These are phyloP conservation scores for Polyporus arcularius DNA, from an alignment of 768 basidiomycete genomes.

Conservation along the genomic window DNA sequence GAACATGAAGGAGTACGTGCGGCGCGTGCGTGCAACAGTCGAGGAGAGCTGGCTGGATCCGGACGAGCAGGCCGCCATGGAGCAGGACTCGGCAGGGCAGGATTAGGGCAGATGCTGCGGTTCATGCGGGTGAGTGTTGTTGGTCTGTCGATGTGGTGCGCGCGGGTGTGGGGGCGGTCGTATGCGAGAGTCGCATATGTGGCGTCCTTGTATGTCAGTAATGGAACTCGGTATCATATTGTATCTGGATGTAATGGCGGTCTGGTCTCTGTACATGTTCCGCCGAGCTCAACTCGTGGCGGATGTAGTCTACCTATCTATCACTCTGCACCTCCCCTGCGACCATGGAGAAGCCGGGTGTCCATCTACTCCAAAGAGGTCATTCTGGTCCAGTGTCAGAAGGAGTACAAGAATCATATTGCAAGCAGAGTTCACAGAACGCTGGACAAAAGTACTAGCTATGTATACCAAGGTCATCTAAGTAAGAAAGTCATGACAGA, in stretches of 20 bases:
- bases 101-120: neutral
- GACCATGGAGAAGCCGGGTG: no score
- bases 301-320: no score
- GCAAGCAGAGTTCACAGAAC: no score
- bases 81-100: slow-evolving; percentile 32
- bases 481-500: no score
- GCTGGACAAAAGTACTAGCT: no score
- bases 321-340: no score
- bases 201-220: neutral
- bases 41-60: slow-evolving; percentile 94
- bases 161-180: neutral
- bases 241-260: neutral
- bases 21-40: slow-evolving; percentile 89
- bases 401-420: no score
- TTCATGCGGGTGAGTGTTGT: neutral
- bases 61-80: slow-evolving; percentile 64
- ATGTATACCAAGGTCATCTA: no score
- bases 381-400: no score
- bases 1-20: slow-evolving; percentile 98
- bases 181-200: neutral
- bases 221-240: neutral
- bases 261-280: neutral
- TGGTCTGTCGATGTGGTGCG: neutral
- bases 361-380: no score
- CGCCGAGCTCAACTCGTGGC: no score